Percentiles rank a stretch among this genome's conserved stretches.
Conservation (phyloP, 208 protist genomes). For the Paratrypanosoma confusum region DNA sequence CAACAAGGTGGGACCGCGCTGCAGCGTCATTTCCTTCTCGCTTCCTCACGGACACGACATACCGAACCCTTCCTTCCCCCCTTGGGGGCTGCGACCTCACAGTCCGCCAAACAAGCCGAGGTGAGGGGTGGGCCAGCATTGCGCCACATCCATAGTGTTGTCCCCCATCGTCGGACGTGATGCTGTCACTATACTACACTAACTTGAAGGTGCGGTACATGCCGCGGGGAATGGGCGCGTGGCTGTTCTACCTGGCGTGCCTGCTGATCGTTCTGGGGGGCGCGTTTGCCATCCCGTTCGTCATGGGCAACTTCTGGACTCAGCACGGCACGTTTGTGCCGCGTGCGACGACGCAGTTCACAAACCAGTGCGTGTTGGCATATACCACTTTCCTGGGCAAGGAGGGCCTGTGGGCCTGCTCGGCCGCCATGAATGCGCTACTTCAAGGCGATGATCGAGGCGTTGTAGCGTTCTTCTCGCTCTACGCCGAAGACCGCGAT, state of each 20-base stretch:
- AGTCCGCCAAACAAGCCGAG: no score
- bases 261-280: constrained; percentile 42
- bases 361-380: constrained; percentile 38
- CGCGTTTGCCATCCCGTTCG: constrained; percentile 42
- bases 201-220: constrained; percentile 64
- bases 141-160: no score
- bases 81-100: no score
- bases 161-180: no score
- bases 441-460: constrained; percentile 15
- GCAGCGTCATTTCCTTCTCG: no score
- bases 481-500: constrained; percentile 38
- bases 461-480: constrained; percentile 42
- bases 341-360: constrained; percentile 41
- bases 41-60: no score
- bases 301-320: constrained; percentile 78
- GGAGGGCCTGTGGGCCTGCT: constrained; percentile 72
- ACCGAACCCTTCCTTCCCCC: no score
- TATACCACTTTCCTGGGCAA: constrained; percentile 39
- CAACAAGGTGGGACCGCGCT: no score
- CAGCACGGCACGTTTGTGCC: constrained; percentile 34
- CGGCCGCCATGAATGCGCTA: constrained; percentile 41
- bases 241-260: constrained; percentile 49
- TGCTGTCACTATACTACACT: no score
- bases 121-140: no score
- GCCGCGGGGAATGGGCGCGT: constrained; percentile 36